Conservation (phyloP, 768 basidiomycete genomes). For the Suillus hirtellus region DNA sequence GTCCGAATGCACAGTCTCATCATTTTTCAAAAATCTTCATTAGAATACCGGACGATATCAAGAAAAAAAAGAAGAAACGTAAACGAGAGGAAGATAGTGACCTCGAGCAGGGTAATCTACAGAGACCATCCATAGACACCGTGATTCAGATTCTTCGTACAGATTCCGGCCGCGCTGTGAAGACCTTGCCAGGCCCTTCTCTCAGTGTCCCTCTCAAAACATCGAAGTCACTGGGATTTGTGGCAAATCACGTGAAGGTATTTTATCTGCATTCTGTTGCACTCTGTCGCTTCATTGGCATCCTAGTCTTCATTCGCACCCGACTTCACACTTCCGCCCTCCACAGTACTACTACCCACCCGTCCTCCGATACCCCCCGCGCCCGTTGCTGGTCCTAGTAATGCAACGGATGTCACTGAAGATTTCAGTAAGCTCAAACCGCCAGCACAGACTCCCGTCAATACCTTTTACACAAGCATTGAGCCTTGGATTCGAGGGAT, state of each 20-base stretch:
- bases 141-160: constrained; percentile 12
- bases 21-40: not conserved
- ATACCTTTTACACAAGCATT: constrained; percentile 84
- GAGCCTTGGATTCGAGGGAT: constrained; percentile 89
- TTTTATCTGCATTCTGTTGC: constrained; percentile 15
- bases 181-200: constrained; percentile 55
- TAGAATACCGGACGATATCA: constrained; percentile 50
- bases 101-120: constrained; percentile 48
- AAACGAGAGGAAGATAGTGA: constrained; percentile 81
- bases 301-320: constrained; percentile 41
- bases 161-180: constrained; percentile 57
- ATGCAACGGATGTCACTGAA: constrained; percentile 78
- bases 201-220: constrained; percentile 51
- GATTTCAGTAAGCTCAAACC: constrained; percentile 86
- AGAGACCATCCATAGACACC: constrained; percentile 11
- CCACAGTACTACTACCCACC: constrained; percentile 50
- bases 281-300: constrained; percentile 16
- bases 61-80: constrained; percentile 86
- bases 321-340: constrained; percentile 61
- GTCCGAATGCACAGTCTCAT: constrained; percentile 20
- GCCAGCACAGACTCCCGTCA: constrained; percentile 66
- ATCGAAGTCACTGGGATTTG: constrained; percentile 50
- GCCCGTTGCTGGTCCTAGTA: constrained; percentile 80
- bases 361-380: constrained; percentile 64
- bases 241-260: constrained; percentile 53